Evolutionary conservation across 495 filamentous ascomycete genomes (phyloP), one percentile per base, ranked within the genome.

Genomic region (Penicillium cataractarum): DNA sequence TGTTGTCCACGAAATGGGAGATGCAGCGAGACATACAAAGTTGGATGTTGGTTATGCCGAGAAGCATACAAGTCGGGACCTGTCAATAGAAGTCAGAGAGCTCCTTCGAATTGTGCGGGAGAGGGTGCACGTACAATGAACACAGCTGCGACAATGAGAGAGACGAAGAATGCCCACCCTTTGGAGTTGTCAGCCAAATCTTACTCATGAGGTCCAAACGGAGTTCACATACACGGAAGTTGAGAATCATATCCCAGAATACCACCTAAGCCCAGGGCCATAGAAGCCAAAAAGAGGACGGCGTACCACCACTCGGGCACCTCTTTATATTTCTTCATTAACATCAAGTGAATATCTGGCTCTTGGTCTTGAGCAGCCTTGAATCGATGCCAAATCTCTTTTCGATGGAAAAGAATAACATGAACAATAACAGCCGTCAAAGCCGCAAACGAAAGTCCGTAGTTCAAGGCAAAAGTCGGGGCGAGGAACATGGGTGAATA

Each of bases 401-500:
- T 80, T 19, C 86, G 75, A 44, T 88, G 78, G 63, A 84, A 81
- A 27, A 89, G 70, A 62, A 80, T 81, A 0, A 84, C 84, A 61
- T 88, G 81, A 17, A 86, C 83, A 33, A 89, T 68, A 24, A 85
- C 72, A 3, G 84, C 81, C 5, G 83, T 71, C 37, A 88, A 84
- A 22, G 86, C 80, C 1, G 86, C 86, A 61, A 89, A 89, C 0
- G 84, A 87, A 0, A 89, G 69, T 1, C 86, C 86, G 54, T 89
- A 89, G 5, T 82, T 76, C 52, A 88, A 67, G 33, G 84, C 79
- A 64, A 88, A 89, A 0, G 84, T 86, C 4, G 86, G 87, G 67
- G 83, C 85, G 7, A 89, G 71, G 61, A 86, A 89, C 15, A 88
- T 76, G 1, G 86, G 86, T 8, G 86, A 88, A 63, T 89, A 88